Evolutionary conservation across 371 early-diverging fungal species (phyloP).

Genomic region (Apophysomyces ossiformis): DNA sequence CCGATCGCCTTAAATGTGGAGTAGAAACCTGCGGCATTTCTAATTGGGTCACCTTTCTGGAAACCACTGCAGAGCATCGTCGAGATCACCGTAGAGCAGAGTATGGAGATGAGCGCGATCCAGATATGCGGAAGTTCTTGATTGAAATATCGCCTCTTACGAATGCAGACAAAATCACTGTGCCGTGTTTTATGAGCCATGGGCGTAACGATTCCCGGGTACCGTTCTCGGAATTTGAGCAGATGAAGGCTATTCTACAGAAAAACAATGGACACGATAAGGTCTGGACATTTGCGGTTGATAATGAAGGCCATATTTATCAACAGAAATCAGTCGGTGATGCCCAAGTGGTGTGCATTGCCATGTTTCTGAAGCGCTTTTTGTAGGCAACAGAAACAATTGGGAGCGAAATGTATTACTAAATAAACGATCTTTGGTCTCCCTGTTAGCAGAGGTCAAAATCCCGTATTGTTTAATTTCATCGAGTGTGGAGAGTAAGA

Average conservation of each 20-base stretch:
- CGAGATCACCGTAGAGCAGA: slow-evolving; percentile 21
- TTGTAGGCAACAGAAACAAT: not conserved
- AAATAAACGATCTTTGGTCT: no score
- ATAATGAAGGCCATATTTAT: not conserved
- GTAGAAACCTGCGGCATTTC: not conserved
- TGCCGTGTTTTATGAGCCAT: not conserved
- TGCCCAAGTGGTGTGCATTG: slow-evolving; percentile 14
- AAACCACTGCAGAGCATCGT: slow-evolving; percentile 18
- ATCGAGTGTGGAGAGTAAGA: no score
- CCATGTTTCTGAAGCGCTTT: slow-evolving; percentile 7
- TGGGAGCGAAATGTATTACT: no score
- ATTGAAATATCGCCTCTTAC: slow-evolving; percentile 23
- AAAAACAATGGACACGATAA: not conserved
- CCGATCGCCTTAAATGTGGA: not conserved
- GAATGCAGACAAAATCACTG: not conserved
- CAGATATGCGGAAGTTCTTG: slow-evolving; percentile 26
- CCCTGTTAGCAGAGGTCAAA: no score
- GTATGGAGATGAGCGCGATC: slow-evolving; percentile 29
- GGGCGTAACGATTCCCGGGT: not conserved
- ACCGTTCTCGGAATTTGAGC: not conserved
- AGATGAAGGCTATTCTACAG: not conserved
- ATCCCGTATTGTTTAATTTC: no score
- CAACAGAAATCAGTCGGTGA: not conserved
- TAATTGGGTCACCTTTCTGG: not conserved
- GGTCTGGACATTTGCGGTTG: not conserved